These are phyloP conservation scores for Spergularia marina DNA, from an alignment of 148 eudicot species.

Conservation along the genomic window DNA sequence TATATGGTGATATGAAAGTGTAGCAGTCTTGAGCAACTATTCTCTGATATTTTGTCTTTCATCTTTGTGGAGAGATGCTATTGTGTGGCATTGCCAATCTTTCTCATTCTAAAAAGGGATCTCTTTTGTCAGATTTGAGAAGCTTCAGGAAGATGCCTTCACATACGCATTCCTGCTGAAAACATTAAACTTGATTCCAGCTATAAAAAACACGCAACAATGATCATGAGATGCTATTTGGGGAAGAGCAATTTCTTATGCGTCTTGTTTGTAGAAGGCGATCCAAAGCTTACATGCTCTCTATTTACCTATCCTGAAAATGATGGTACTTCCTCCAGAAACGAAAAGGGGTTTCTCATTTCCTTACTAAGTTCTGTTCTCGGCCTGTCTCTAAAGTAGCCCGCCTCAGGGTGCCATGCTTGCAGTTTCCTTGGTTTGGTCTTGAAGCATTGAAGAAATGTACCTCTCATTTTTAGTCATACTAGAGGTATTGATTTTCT, in stretches of 20 bases:
- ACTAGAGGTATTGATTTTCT: not conserved
- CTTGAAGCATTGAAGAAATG: not conserved
- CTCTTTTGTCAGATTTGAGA: constrained; percentile 44
- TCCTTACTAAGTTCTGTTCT: too few relatives aligned
- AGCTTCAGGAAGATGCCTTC: constrained; percentile 57
- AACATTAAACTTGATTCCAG: constrained; percentile 47
- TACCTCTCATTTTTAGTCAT: not conserved
- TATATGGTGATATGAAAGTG: not conserved
- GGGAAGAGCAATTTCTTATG: not conserved
- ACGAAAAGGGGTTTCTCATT: not conserved
- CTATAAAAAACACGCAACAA: not conserved
- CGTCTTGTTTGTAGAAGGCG: not conserved
- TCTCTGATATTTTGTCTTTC: not conserved
- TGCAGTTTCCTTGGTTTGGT: not conserved
- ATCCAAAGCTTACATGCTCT: not conserved
- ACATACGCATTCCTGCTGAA: constrained; percentile 44
- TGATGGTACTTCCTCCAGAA: not conserved
- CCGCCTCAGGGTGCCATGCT: not conserved
- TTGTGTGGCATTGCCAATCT: not conserved
- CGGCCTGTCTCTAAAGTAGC: not conserved
- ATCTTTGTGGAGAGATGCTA: not conserved
- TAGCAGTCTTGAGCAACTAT: not conserved
- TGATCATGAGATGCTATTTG: constrained; percentile 4
- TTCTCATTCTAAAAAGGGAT: not conserved
- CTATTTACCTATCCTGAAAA: not conserved